phyloP scores from a whole-genome alignment of 768 basidiomycete genomes.

The Tylopilus sp. region DNA sequence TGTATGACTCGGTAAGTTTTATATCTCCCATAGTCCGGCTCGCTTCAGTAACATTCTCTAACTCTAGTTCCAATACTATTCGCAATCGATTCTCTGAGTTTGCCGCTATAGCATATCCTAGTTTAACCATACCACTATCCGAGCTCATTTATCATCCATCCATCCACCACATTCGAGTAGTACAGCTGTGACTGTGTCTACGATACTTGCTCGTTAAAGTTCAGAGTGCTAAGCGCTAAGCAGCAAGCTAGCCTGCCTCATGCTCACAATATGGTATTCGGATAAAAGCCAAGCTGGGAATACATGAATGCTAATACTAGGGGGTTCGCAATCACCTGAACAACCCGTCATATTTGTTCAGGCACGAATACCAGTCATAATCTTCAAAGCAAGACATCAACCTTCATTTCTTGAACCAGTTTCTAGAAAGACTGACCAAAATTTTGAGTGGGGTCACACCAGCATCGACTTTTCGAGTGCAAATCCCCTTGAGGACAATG shows the following conservation, averaged over 20 bases:
- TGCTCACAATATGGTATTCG: not conserved
- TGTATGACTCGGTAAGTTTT: slow-evolving; percentile 85
- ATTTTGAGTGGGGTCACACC: slow-evolving; percentile 66
- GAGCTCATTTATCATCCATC: not conserved
- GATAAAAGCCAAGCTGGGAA: not conserved
- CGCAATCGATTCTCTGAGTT: slow-evolving; percentile 76
- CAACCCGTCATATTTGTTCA: slow-evolving; percentile 68
- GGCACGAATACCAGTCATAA: slow-evolving; percentile 86
- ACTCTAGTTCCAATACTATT: slow-evolving; percentile 86
- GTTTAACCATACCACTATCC: not conserved
- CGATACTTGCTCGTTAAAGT: not conserved
- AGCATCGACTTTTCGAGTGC: slow-evolving; percentile 61
- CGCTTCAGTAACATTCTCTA: not conserved
- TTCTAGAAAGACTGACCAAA: slow-evolving; percentile 49
- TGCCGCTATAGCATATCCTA: not conserved
- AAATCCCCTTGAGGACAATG: slow-evolving; percentile 62
- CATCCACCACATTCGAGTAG: slow-evolving; percentile 1
- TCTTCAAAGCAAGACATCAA: slow-evolving; percentile 43
- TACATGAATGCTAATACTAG: not conserved
- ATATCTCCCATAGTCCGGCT: not conserved
- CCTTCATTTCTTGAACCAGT: not conserved
- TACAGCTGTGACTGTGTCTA: slow-evolving; percentile 1
- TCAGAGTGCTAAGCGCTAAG: not conserved
- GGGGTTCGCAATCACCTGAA: slow-evolving; percentile 35
- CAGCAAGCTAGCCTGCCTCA: not conserved